A percentile compares a stretch with the other conserved stretches of the same genome.
Evolutionary conservation across 1,284 basidiomycete genomes (phyloP).

Genomic region (Vanrija pseudolonga): DNA sequence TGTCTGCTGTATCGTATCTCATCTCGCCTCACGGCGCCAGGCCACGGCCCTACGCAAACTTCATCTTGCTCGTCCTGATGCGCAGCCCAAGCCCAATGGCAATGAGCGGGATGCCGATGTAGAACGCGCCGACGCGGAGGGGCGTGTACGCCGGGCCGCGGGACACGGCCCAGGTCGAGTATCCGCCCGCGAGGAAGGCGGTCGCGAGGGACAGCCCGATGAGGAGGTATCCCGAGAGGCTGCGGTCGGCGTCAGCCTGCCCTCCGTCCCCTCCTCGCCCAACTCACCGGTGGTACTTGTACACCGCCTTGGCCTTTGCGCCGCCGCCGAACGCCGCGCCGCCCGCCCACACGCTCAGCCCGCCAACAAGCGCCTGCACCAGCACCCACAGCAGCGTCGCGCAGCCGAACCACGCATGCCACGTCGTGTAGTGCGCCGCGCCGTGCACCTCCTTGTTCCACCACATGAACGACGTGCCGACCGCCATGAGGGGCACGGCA

Average conservation of each 20-base stretch:
- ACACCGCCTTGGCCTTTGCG: slow-evolving; percentile 35
- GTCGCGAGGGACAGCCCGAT: slow-evolving; percentile 34
- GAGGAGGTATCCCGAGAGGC: slow-evolving; percentile 43
- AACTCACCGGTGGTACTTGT: slow-evolving; percentile 48
- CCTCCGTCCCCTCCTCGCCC: background rate
- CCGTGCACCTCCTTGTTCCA: slow-evolving; percentile 44
- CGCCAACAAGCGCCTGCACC: slow-evolving; percentile 36
- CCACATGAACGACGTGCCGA: slow-evolving; percentile 42
- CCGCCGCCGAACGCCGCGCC: slow-evolving; percentile 32
- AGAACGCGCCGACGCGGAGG: slow-evolving; percentile 35
- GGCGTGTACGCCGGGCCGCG: background rate
- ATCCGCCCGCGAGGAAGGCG: slow-evolving; percentile 39
- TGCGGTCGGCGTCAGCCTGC: background rate
- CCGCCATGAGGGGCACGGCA: slow-evolving; percentile 32
- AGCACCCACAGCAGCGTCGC: slow-evolving; percentile 34
- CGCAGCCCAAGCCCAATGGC: slow-evolving; percentile 31
- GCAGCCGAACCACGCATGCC: slow-evolving; percentile 40
- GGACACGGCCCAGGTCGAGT: slow-evolving; percentile 32
- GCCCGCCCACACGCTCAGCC: slow-evolving; percentile 28
- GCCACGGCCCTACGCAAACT: slow-evolving; percentile 10
- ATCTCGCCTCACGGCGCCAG: no score
- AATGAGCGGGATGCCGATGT: slow-evolving; percentile 37
- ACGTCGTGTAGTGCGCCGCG: slow-evolving; percentile 42
- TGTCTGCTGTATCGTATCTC: no score
- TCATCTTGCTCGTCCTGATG: slow-evolving; percentile 36